Evolutionary conservation across 495 filamentous ascomycete species (phyloP), one percentile per base, ranked within the genome.

Genomic region (Neurospora cerealis): DNA sequence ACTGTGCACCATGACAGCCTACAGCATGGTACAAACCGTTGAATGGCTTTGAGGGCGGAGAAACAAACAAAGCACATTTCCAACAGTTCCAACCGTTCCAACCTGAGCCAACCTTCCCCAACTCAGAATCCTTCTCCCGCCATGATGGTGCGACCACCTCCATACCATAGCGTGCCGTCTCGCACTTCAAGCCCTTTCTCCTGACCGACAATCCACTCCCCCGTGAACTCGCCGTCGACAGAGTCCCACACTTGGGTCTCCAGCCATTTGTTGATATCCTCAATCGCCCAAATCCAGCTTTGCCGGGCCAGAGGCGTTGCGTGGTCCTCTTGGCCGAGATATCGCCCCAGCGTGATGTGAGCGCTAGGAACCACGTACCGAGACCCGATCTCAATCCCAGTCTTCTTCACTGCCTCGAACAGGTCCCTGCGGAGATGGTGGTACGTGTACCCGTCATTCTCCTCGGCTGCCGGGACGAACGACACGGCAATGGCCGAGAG

Each of bases 371-470:
- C 92, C 2, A 92, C 88, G 81, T 98, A 99, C 72, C 95, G 87
- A 39, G 91, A 91, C 19, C 81, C 87, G 17, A 97, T 85, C 11
- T 81, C 80, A 9, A 93, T 85, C 0, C 91, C 91, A 3, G 87
- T 85, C 3, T 81, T 81, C 62, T 83, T 80, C 15, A 86, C 86
- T n/a, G 88, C 80, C 21, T 85, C 84, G 79, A 89, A 94, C 17
- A 96, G 80, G 80, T 97, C 93, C 4, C 92, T 85, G 2, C 95
- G 89, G 6, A 98, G 89, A 81, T 98, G 95, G 77, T 97, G 95
- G 80, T 97, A 98, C 3, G 92, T 93, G 80, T 93, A 98, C 0
- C 37, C 44, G 74, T 93, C 91, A 9, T 86, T 83, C 19, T 80
- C 78, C 1, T 72, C 41, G 3, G 89, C 87, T 0, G 91, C 92